These are phyloP conservation scores for Haematococcus lacustris DNA, from an alignment of 139 green algal genomes.

Conservation along the genomic window DNA sequence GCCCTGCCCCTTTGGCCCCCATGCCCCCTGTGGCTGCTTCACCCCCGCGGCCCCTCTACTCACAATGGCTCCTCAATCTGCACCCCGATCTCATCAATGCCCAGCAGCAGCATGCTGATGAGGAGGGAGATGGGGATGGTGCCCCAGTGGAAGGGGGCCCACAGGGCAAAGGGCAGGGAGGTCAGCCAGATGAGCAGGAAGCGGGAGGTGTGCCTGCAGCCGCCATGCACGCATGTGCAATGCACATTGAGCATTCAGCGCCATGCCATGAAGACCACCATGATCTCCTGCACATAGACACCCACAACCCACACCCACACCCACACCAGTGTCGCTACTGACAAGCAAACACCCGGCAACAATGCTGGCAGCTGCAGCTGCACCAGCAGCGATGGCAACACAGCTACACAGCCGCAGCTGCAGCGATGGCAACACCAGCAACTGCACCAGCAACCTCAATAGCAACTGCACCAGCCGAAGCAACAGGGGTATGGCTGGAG, in stretches of 20 bases:
- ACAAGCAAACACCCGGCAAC: background rate
- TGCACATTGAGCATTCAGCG: too few relatives aligned
- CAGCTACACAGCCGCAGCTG: background rate
- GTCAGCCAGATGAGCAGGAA: conserved; percentile 67
- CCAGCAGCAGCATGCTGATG: conserved; percentile 65
- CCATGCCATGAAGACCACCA: background rate
- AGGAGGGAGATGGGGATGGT: conserved; percentile 34
- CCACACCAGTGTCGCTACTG: too few relatives aligned
- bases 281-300: background rate
- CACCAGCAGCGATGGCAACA: background rate
- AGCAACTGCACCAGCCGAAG: too few relatives aligned
- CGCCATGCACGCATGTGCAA: too few relatives aligned
- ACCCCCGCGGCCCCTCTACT: background rate
- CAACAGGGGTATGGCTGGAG: background rate
- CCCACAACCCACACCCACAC: too few relatives aligned
- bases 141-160: conserved; percentile 33
- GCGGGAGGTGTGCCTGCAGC: conserved; percentile 56
- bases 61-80: conserved; percentile 17
- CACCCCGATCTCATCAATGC: conserved; percentile 82
- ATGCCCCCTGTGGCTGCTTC: background rate
- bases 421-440: background rate
- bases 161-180: conserved; percentile 66
- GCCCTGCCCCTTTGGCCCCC: background rate
- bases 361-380: background rate
- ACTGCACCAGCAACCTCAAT: background rate